phyloP scores from a whole-genome alignment of 306 rosid genomes.

The Lupinus albus region DNA sequence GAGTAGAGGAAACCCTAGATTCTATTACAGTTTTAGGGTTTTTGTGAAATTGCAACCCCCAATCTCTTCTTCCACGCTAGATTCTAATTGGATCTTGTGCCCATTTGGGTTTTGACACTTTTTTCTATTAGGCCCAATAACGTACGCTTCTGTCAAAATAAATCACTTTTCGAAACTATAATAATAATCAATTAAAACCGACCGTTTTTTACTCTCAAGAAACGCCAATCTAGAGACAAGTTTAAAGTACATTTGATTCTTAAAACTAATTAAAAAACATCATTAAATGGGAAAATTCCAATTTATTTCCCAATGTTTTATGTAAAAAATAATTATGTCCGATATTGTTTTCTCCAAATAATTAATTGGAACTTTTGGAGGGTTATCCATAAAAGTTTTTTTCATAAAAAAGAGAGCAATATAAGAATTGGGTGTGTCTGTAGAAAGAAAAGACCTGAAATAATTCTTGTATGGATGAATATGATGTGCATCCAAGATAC shows the following conservation, averaged over 20 bases:
- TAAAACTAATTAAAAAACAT: background rate
- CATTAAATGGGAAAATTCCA: background rate
- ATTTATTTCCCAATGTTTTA: too few relatives aligned
- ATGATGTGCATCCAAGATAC: too few relatives aligned
- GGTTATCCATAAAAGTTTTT: too few relatives aligned
- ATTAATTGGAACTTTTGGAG: too few relatives aligned
- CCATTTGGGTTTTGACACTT: background rate
- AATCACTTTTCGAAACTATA: too few relatives aligned
- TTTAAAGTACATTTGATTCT: background rate
- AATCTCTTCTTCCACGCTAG: conserved; percentile 21
- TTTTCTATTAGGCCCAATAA: background rate
- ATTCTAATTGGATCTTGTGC: conserved; percentile 12
- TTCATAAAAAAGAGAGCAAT: too few relatives aligned
- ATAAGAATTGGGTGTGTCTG: too few relatives aligned
- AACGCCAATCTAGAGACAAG: background rate
- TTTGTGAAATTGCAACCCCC: conserved; percentile 39
- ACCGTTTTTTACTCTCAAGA: background rate
- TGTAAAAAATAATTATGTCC: too few relatives aligned
- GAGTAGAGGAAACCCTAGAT: conserved; percentile 49
- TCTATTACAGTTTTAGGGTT: conserved; percentile 70
- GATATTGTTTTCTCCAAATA: too few relatives aligned
- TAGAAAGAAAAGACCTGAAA: too few relatives aligned
- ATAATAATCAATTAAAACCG: background rate
- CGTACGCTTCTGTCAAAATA: too few relatives aligned
- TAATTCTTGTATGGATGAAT: too few relatives aligned